Base-by-base conservation (phyloP, 495 filamentous ascomycete genomes). In the Talaromyces nanjingensis region DNA sequence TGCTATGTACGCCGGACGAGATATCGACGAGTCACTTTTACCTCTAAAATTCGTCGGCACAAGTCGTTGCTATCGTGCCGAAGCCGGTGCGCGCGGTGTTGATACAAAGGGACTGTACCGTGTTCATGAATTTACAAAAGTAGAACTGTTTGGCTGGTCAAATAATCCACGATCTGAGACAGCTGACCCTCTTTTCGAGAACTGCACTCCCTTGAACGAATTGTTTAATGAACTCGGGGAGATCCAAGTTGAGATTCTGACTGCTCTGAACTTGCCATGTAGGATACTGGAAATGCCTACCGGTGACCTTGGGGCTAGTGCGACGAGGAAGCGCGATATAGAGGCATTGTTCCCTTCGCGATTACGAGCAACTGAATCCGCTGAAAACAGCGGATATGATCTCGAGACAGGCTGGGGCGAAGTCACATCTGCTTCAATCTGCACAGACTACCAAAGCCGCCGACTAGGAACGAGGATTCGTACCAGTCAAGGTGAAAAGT, bases 91-190 rank as follows among this genome's bases (percentile, higher is more conserved):
- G 5, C 81, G 94, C 20, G 94, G 94, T 34, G 86, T 85, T 24
- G 91, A 96, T 47, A 96, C 90, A 7, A 97, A 97, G 76, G 94
- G 94, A 8, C 81, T 98, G 6, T 98, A 98, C 76, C 88, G 94
- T 12, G 94, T 98, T n/a, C 94, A 98, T 77, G 94, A 98, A 73
- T 98, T 98, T 76, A 96, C 92, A 45, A 98, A 98, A 70, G 93
- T 98, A 1, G 94, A 98, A 72, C 86, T 98, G 78, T 98, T 98
- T 72, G 91, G 87, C 0, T 98, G 93, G 93, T 66, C 77, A 9
- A 77, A 81, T 66, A 75, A 72, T 42, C 9, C 68, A 22, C 34
- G 29, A 27, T 86, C 86, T 5, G 53, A 76, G 0, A 24, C 64
- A 11, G 59, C 39, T 4, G 45, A 56, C 29, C 34, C 34, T 9